These are phyloP conservation scores for Erythrophleum fordii DNA, from an alignment of 306 rosid species.

Conservation along the genomic window DNA sequence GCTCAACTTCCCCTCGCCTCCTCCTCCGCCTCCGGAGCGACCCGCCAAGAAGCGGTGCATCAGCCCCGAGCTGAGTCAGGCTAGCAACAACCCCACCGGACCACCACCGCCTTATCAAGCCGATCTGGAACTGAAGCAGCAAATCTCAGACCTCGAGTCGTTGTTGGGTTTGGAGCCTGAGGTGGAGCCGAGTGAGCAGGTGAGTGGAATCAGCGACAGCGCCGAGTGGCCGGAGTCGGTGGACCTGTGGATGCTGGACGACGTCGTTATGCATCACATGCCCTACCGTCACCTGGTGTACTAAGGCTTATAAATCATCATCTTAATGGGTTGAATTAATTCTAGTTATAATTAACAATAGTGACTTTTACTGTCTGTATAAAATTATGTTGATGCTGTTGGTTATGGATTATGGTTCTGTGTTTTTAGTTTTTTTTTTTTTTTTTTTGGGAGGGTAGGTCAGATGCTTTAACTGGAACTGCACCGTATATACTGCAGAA, in stretches of 20 bases:
- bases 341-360: background rate
- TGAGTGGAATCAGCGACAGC: constrained; percentile 8
- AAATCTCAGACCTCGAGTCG: constrained; percentile 66
- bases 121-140: constrained; percentile 52
- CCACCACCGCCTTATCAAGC: background rate
- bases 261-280: constrained; percentile 43
- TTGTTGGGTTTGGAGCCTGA: constrained; percentile 63
- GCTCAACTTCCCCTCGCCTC: constrained; percentile 61
- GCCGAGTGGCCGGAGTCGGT: constrained; percentile 30
- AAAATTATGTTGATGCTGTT: background rate
- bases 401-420: background rate
- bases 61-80: constrained; percentile 12
- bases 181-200: constrained; percentile 11
- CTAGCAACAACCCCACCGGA: background rate
- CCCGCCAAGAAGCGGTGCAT: constrained; percentile 57
- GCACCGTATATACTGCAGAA: background rate
- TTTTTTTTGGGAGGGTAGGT: background rate
- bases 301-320: background rate
- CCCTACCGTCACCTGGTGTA: constrained; percentile 34
- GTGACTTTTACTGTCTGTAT: background rate
- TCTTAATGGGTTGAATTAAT: background rate
- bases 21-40: background rate
- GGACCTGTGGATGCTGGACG: constrained; percentile 71
- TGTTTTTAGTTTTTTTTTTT: background rate
- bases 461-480: background rate